Base-by-base conservation (phyloP, 352 stramenopile genomes). In the Peronosclerospora sorghi region DNA sequence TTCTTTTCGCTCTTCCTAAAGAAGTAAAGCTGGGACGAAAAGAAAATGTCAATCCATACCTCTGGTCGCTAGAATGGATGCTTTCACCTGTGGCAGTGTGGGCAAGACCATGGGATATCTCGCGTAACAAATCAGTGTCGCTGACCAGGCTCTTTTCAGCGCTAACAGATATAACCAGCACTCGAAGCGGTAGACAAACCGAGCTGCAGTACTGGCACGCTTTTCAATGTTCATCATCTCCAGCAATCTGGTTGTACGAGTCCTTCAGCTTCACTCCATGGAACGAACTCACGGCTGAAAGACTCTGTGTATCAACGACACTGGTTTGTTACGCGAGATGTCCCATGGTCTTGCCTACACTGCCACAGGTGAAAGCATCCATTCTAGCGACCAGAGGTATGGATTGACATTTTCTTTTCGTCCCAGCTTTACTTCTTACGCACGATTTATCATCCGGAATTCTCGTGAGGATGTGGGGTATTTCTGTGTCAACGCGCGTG, bases 201-300 rank as follows among this genome's bases (percentile, higher is more conserved):
- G 89, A 98, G 50, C 52, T 98, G 44, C 62, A 94, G 8, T 98
- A 97, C 62, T 98, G 98, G 73, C 83, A 23, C 59, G 96, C 27
- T 98, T 98, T 64, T 72, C 83, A 5, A 50, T 96, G 17, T 95
- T 97, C 43, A 96, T 97, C 52, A 96, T 98, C 51, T 87, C 92
- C 17, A 97, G 90, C 59, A 92, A 86, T 44, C 68, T 96, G 20
- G 53, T 96, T 35, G 79, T 97, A 45, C 94, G 97, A 49, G 76
- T 93, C 2, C 95, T 98, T 38, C 71, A 98, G 49, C 74, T 98
- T 2, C 97, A 97, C 58, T 95, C 86, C 19, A 84, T 97, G 45
- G 95, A 98, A 53, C 80, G 98, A 9, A 73, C 95, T 7, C 88
- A 97, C 46, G 95, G 94, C 6, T 98, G 94, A 91, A 96, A 96